A percentile compares a stretch with the other conserved stretches of the same genome.
Evolutionary conservation across 352 stramenopile species (phyloP).

Genomic region (Pythium utonaiense): DNA sequence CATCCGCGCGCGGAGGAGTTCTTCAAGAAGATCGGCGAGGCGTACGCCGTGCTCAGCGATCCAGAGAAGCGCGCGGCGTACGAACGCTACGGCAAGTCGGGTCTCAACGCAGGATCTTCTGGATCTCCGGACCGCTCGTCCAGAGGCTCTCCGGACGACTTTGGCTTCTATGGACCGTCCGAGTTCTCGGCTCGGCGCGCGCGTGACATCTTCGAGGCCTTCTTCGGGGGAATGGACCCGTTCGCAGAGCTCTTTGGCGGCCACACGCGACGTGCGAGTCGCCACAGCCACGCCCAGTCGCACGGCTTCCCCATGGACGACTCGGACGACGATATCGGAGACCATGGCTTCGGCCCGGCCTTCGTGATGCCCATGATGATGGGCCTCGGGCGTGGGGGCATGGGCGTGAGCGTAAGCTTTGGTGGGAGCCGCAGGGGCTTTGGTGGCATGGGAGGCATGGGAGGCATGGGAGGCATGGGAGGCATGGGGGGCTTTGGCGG

Average conservation of each 20-base stretch:
- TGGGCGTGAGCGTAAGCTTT: slow-evolving; percentile 6
- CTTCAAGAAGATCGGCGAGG: slow-evolving; percentile 89
- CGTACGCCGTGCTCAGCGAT: slow-evolving; percentile 89
- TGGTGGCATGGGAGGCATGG: slow-evolving; percentile 25
- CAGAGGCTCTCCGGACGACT: not conserved
- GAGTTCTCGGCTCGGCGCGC: slow-evolving; percentile 54
- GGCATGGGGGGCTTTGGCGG: slow-evolving; percentile 29
- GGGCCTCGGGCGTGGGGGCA: not conserved
- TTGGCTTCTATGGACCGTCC: not conserved
- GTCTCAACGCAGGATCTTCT: slow-evolving; percentile 14
- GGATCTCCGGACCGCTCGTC: not conserved
- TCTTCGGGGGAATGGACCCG: slow-evolving; percentile 55
- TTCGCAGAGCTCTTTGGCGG: slow-evolving; percentile 52
- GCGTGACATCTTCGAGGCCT: slow-evolving; percentile 68
- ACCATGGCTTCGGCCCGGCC: slow-evolving; percentile 31
- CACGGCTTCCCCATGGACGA: slow-evolving; percentile 2
- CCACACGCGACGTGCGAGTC: not conserved
- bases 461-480: slow-evolving; percentile 7
- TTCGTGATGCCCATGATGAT: slow-evolving; percentile 27
- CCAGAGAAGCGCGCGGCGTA: slow-evolving; percentile 52
- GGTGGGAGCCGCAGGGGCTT: slow-evolving; percentile 10
- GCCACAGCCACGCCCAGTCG: not conserved
- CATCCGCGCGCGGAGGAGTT: slow-evolving; percentile 77
- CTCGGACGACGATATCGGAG: slow-evolving; percentile 21
- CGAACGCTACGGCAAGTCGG: slow-evolving; percentile 41